Percentiles rank a stretch among this genome's conserved stretches.
Conservation (phyloP, 202 grass and related monocot species). For the Saccharum hybrid region DNA sequence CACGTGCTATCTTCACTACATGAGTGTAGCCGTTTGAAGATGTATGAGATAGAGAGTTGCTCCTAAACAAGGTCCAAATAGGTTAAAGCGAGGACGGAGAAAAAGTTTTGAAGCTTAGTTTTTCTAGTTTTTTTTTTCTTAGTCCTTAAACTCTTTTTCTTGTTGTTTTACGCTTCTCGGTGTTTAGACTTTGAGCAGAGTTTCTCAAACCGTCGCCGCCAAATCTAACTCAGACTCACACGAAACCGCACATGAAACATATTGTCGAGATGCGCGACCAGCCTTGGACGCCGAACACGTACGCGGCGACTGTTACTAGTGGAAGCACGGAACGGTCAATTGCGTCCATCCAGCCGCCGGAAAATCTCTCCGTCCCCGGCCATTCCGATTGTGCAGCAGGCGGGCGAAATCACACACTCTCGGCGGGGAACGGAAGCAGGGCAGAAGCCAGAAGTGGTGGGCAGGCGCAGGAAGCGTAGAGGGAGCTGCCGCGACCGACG, state of each 20-base stretch:
- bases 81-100: too few relatives aligned
- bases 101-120: too few relatives aligned
- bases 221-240: background rate
- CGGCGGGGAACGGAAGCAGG: background rate
- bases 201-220: background rate
- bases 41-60: too few relatives aligned
- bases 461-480: constrained; percentile 21
- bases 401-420: background rate
- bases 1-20: too few relatives aligned
- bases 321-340: constrained; percentile 6
- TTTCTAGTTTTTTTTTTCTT: too few relatives aligned
- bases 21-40: too few relatives aligned
- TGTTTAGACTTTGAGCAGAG: too few relatives aligned
- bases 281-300: constrained; percentile 1
- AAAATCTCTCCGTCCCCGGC: background rate
- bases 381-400: background rate
- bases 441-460: background rate
- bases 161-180: too few relatives aligned
- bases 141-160: too few relatives aligned
- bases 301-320: background rate
- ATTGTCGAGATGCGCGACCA: background rate
- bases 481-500: background rate
- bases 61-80: too few relatives aligned
- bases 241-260: background rate
- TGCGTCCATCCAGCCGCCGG: background rate